Percentiles rank a stretch among this genome's conserved stretches.
phyloP scores from a whole-genome alignment of 352 stramenopile species.

The Globisporangium echinulatum region DNA sequence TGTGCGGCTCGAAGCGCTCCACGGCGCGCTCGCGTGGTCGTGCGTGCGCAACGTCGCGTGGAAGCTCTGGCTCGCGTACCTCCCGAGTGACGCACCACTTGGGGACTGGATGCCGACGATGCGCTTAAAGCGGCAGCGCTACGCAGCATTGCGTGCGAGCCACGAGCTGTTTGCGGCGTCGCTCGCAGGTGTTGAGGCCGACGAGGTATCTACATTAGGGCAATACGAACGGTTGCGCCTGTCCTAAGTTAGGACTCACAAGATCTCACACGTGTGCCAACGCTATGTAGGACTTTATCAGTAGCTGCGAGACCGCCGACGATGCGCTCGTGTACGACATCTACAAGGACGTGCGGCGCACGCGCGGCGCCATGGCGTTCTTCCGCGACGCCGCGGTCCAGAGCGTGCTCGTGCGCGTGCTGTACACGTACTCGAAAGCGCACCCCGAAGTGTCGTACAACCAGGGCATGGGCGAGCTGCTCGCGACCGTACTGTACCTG shows the following conservation, averaged over 20 bases:
- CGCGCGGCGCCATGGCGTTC: conserved; percentile 49
- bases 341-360: conserved; percentile 66
- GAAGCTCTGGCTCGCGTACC: conserved; percentile 63
- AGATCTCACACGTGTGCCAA: too few relatives aligned
- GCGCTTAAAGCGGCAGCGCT: conserved; percentile 33
- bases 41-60: conserved; percentile 66
- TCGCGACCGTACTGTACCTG: conserved; percentile 65
- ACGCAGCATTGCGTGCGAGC: conserved; percentile 24
- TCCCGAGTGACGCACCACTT: conserved; percentile 44
- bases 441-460: conserved; percentile 75
- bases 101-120: conserved; percentile 29
- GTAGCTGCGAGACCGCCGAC: conserved; percentile 36
- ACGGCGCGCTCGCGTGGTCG: conserved; percentile 61
- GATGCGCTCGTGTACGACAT: conserved; percentile 60
- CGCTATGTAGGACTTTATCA: conserved; percentile 33
- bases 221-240: not conserved
- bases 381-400: conserved; percentile 46
- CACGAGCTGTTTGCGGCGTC: conserved; percentile 30
- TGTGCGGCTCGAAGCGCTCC: conserved; percentile 42
- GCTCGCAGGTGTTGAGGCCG: conserved; percentile 20
- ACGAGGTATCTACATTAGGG: conserved; percentile 9
- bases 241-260: too few relatives aligned
- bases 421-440: conserved; percentile 64
- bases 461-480: conserved; percentile 73
- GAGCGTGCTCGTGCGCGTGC: conserved; percentile 47